Base-by-base conservation (phyloP, 2,329 filamentous ascomycete species). In the Ophiocordyceps australis region DNA sequence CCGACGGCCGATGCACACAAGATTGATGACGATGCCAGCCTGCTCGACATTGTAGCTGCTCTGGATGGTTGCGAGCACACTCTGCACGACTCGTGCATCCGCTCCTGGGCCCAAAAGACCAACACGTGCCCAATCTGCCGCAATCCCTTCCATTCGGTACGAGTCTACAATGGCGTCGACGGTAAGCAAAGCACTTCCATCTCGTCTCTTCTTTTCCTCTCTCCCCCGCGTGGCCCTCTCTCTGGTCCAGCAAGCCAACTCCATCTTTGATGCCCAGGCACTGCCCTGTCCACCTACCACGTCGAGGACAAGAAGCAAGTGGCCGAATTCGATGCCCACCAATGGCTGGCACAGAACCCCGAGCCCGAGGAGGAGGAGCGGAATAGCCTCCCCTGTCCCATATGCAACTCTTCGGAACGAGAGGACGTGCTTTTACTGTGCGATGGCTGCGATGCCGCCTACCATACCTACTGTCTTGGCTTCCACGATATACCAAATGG, bases 81-180 rank as follows among this genome's bases (percentile, higher is more conserved):
- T 39, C 62, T 98, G 39, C 89, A 98, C 55, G 76, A 98, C 55
- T 73, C 77, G 27, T 98, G 89, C 51, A 65, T 98, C 38, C 77
- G 78, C 40, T 81, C 83, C 38, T 98, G 89, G 89, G 82, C 86
- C 23, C 81, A 91, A 53, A 78, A 91, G 49, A 86, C 89, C 35
- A 98, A 95, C 54, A 94, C 85, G 47, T 98, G 89, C 51, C 89
- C 89, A 23, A 93, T 98, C 50, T 98, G 89, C 54, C 79, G 89
- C 38, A 78, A 81, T 41, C 72, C 67, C 35, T 95, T 98, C 58
- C 86, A 95, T 52, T 57, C 76, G 40, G 85, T 98, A 37, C 73
- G 89, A 46, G 73, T 98, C 33, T 77, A 77, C 49, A 71, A 78
- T 43, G 70, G 65, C 38, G 55, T 83, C 42, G 78, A 81, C 61